A percentile compares a stretch with the other conserved stretches of the same genome.
phyloP scores from a whole-genome alignment of 2,329 filamentous ascomycete species.

The Colletotrichum spaethianum region DNA sequence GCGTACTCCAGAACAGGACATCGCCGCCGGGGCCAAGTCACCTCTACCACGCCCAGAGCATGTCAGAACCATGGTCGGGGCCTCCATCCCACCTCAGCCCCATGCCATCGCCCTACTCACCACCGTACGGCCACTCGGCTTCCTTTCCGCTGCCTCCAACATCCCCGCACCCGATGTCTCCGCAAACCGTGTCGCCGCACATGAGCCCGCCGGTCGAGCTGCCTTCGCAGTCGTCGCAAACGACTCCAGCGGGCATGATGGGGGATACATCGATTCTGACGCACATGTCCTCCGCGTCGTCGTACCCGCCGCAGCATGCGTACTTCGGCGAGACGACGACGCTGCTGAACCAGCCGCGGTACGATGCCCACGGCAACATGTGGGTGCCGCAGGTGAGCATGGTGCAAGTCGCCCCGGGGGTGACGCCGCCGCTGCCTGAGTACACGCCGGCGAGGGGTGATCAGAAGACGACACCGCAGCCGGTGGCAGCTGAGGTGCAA shows the following conservation, averaged over 20 bases:
- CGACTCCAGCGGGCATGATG: not conserved
- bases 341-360: constrained; percentile 45
- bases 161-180: constrained; percentile 40
- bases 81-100: constrained; percentile 32
- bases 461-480: constrained; percentile 18
- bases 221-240: constrained; percentile 39
- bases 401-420: constrained; percentile 44
- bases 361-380: constrained; percentile 50
- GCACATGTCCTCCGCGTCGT: constrained; percentile 11
- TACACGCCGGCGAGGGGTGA: constrained; percentile 34
- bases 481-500: constrained; percentile 5
- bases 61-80: constrained; percentile 41
- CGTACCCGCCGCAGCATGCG: constrained; percentile 32
- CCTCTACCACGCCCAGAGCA: constrained; percentile 31
- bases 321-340: constrained; percentile 36
- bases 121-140: constrained; percentile 21
- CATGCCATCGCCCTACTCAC: constrained; percentile 30
- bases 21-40: constrained; percentile 5
- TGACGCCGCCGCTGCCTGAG: constrained; percentile 21
- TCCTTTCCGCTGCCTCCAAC: constrained; percentile 3
- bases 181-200: constrained; percentile 32
- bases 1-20: constrained; percentile 17
- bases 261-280: not conserved
- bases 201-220: constrained; percentile 49
- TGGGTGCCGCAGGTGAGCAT: constrained; percentile 54